Percentiles rank a stretch among this genome's conserved stretches.
Conservation (phyloP, 257 asterid species). For the Solanum chaucha region DNA sequence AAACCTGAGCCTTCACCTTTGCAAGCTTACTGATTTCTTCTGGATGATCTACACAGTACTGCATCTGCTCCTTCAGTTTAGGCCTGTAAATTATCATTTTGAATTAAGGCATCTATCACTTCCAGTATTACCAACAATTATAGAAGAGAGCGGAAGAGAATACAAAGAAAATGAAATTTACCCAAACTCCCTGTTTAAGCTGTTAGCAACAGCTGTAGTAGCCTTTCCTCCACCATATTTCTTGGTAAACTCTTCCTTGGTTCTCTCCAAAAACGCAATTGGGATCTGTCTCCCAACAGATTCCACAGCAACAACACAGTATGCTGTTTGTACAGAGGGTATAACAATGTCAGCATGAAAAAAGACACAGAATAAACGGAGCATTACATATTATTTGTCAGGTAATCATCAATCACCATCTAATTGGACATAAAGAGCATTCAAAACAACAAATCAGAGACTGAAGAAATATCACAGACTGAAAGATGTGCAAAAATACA, state of each 20-base stretch:
- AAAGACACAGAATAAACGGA: not conserved
- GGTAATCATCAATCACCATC: not conserved
- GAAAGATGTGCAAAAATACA: not conserved
- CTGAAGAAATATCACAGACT: not conserved
- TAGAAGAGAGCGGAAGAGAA: not conserved
- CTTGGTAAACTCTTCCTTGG: conserved; percentile 80
- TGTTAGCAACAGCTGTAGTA: conserved; percentile 79
- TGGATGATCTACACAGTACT: conserved; percentile 89
- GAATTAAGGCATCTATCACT: not conserved
- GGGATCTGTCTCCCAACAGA: conserved; percentile 89
- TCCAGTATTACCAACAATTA: not conserved
- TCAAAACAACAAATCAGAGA: not conserved
- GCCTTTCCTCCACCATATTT: conserved; percentile 93
- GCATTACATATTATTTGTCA: not conserved
- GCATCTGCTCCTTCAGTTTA: conserved; percentile 95
- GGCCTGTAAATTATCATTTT: conserved; percentile 33
- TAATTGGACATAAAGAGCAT: not conserved
- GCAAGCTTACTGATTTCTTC: conserved; percentile 86
- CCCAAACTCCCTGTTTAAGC: conserved; percentile 89
- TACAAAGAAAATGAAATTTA: conserved; percentile 7
- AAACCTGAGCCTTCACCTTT: conserved; percentile 91
- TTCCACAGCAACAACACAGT: conserved; percentile 89
- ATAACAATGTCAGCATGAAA: not conserved
- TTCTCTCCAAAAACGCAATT: conserved; percentile 75
- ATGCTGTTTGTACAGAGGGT: conserved; percentile 35